These are phyloP conservation scores for Lenwebbia sp. DNA, from an alignment of 345 rosid genomes.

Conservation along the genomic window DNA sequence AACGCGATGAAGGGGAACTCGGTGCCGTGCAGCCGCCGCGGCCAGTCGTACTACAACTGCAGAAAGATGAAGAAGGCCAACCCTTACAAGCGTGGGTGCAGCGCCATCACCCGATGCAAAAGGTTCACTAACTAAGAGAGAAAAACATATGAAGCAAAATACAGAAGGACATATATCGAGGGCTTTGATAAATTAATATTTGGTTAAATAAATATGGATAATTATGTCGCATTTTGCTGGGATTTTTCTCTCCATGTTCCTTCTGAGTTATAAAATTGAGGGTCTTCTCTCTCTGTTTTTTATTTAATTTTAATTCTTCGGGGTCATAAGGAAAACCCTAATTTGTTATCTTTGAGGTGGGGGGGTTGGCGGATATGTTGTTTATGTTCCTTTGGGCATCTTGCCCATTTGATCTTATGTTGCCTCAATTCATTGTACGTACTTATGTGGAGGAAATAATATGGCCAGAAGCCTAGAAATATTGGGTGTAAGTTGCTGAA, in stretches of 20 bases:
- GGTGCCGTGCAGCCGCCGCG: constrained; percentile 5
- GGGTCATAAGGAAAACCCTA: background rate
- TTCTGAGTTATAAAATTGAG: background rate
- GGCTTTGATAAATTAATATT: background rate
- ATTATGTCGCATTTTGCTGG: background rate
- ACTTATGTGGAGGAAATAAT: background rate
- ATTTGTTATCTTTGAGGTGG: background rate
- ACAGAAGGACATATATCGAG: background rate
- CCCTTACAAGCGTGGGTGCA: constrained; percentile 9
- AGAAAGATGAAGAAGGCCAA: background rate
- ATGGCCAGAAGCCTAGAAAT: background rate
- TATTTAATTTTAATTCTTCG: background rate
- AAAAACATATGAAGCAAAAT: background rate
- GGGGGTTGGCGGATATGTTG: background rate
- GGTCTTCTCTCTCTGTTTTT: background rate
- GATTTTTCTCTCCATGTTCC: background rate
- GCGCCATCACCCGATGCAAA: constrained; percentile 1
- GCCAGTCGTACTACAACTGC: constrained; percentile 9
- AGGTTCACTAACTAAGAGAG: background rate
- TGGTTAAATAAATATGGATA: background rate
- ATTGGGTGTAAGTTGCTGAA: background rate
- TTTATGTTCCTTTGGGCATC: background rate
- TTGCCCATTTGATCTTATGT: background rate
- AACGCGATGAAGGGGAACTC: background rate
- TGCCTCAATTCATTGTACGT: background rate